phyloP scores from a whole-genome alignment of 2,329 filamentous ascomycete species.

The Aspergillus flavus region DNA sequence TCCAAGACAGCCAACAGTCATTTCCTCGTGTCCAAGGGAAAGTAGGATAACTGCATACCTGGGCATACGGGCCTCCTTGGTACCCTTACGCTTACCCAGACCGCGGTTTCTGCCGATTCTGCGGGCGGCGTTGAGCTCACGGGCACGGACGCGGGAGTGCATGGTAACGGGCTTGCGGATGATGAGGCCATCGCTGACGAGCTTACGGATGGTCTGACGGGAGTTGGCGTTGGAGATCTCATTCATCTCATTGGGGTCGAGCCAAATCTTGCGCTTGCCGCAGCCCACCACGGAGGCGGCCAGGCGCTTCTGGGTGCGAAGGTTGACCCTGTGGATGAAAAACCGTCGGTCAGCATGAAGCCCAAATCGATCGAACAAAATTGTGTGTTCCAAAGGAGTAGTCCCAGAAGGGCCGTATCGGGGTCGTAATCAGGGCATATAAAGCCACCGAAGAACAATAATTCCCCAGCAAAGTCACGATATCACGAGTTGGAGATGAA shows the following conservation, averaged over 20 bases:
- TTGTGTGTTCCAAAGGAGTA: conserved; percentile 4
- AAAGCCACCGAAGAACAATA: conserved; percentile 24
- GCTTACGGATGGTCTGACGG: conserved; percentile 99
- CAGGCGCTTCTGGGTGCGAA: conserved; percentile 99
- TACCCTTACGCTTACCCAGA: conserved; percentile 99
- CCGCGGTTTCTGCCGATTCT: conserved; percentile 96
- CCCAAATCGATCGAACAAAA: conserved; percentile 20
- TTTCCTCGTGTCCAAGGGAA: conserved; percentile 14
- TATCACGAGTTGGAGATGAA: conserved; percentile 32
- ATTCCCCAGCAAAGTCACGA: conserved; percentile 18
- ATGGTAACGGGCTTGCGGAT: conserved; percentile 99
- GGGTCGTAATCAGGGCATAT: conserved; percentile 12
- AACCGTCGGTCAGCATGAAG: conserved; percentile 35
- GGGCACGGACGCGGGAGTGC: conserved; percentile 96
- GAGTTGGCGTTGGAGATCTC: conserved; percentile 99
- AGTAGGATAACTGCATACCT: conserved; percentile 62
- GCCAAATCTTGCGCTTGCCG: conserved; percentile 99
- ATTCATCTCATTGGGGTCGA: conserved; percentile 98
- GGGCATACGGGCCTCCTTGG: conserved; percentile 98
- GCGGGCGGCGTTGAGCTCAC: conserved; percentile 91
- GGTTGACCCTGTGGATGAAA: conserved; percentile 79
- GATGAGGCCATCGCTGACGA: conserved; percentile 99
- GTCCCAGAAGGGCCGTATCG: conserved; percentile 12
- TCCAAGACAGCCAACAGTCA: background rate
- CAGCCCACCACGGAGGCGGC: conserved; percentile 97